Evolutionary conservation across 2,329 filamentous ascomycete genomes (phyloP), one percentile per base, ranked within the genome.

Genomic region (Fusarium staphyleae): DNA sequence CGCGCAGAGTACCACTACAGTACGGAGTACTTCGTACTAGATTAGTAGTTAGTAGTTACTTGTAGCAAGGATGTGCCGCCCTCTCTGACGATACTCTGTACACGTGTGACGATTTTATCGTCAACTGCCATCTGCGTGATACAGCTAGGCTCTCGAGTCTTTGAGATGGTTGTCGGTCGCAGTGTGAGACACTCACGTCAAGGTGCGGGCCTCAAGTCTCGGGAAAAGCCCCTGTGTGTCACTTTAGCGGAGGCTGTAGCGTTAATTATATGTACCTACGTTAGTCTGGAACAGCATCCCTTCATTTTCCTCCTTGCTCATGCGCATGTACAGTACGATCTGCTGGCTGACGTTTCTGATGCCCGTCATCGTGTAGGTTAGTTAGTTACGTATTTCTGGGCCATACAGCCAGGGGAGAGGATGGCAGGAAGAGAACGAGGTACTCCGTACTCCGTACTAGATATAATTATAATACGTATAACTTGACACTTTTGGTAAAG

Each of bases 141-240:
- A 30, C 29, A 15, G 30, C 19, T 8, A 8, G 8, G 8, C 22
- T 24, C 8, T 24, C 5, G 22, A 33, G 40, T 13, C 22, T 26
- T 14, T n/a, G n/a, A n/a, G 14, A 29, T 29, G 22, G 33, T 13
- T 41, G 19, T 22, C 4, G 18, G 44, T 47, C 39, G 18, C 43
- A 32, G 36, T 34, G 34, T 35, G 11, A 46, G 41, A 51, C 54
- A 33, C 35, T 36, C 32, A 33, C 26, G 18, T 46, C 40, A 36
- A 47, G n/a, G 14, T 29, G 34, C 37, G 52, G 52, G 33, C 34
- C 48, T 34, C 33, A 32, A 22, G 49, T 59, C 49, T 59, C 29
- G 40, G 52, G 40, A 40, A 40, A 22, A 57, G 42, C 14, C 32
- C 30, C 39, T 32, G 45, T 39, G 34, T 48, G 14, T 48, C 45